Evolutionary conservation across 371 early-diverging fungal genomes (phyloP).

Genomic region (Apophysomyces sp.): DNA sequence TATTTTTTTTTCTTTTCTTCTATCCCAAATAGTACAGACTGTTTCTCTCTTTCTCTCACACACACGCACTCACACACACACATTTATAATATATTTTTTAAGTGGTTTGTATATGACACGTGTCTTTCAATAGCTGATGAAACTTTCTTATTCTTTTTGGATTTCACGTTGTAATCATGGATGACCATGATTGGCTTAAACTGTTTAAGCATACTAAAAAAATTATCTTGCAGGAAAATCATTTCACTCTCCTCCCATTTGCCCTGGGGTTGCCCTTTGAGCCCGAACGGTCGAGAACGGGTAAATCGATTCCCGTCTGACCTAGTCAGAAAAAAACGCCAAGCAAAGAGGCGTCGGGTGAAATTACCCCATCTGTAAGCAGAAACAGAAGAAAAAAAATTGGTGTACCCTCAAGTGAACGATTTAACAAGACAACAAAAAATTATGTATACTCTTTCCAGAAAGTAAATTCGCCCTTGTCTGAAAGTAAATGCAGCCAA

Average conservation of each 20-base stretch:
- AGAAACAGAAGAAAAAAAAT: not conserved
- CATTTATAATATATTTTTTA: not conserved
- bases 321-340: not conserved
- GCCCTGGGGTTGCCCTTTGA: not conserved
- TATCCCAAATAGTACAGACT: not conserved
- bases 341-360: not conserved
- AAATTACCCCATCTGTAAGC: no score
- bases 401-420: not conserved
- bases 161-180: slow-evolving; percentile 1
- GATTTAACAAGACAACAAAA: not conserved
- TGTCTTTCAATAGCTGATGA: not conserved
- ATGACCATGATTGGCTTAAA: not conserved
- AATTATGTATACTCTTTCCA: no score
- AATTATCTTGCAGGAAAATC: no score
- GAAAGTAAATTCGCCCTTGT: no score
- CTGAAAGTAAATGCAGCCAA: no score
- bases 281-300: not conserved
- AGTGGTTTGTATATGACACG: not conserved
- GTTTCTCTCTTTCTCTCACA: slow-evolving; percentile 5
- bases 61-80: no score
- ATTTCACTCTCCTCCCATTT: not conserved
- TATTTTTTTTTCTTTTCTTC: not conserved
- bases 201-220: not conserved
- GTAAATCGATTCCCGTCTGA: not conserved
- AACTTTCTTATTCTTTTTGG: not conserved